Conservation (phyloP, 768 basidiomycete species). For the Strobilomyces echinocephalus region DNA sequence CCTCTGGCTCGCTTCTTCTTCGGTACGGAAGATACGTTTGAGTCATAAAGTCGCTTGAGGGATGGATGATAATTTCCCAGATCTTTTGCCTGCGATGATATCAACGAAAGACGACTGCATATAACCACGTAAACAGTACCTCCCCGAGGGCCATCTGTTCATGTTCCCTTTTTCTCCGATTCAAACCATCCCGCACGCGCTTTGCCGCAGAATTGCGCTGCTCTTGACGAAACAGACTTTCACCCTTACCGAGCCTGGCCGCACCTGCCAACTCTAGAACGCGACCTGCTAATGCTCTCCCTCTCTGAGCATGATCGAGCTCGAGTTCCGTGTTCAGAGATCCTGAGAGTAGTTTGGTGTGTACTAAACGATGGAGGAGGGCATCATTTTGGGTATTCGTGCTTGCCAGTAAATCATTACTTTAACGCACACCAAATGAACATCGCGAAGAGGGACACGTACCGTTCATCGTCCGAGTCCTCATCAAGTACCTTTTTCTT, state of each 20-base stretch:
- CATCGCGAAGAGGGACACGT: constrained; percentile 4
- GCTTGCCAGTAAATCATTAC: constrained; percentile 34
- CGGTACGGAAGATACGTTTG: constrained; percentile 20
- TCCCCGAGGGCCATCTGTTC: constrained; percentile 57
- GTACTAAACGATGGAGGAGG: constrained; percentile 70
- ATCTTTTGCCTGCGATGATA: constrained; percentile 61
- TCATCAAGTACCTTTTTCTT: constrained; percentile 22
- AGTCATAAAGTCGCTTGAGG: constrained; percentile 63
- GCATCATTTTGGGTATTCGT: constrained; percentile 76
- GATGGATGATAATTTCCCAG: constrained; percentile 81
- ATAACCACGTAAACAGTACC: constrained; percentile 37
- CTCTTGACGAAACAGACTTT: constrained; percentile 50
- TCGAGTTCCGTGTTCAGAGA: constrained; percentile 60
- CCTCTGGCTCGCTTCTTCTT: constrained; percentile 57
- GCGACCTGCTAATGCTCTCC: constrained; percentile 73
- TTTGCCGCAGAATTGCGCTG: constrained; percentile 72
- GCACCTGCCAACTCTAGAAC: constrained; percentile 66
- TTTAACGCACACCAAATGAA: background rate
- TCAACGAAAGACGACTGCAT: constrained; percentile 1
- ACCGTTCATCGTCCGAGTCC: constrained; percentile 58
- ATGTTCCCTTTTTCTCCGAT: constrained; percentile 55
- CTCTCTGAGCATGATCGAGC: constrained; percentile 60
- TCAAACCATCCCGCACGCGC: constrained; percentile 65
- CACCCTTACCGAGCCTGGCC: constrained; percentile 72
- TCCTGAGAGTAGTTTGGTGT: constrained; percentile 74